A percentile compares a stretch with the other conserved stretches of the same genome.
Conservation (phyloP, 257 asterid genomes). For the Echium plantagineum region DNA sequence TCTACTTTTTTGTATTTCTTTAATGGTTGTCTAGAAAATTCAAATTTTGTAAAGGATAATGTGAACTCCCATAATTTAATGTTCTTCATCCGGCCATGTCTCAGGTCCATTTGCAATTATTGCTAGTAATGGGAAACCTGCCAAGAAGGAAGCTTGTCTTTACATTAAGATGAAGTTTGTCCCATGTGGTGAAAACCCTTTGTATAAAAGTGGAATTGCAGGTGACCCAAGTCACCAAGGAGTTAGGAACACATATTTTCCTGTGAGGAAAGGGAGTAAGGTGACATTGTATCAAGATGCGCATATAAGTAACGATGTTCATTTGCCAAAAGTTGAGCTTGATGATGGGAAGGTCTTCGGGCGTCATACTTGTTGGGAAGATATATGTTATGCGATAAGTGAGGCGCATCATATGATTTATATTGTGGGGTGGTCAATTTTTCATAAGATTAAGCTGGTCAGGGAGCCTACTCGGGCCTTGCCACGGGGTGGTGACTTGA, state of each 20-base stretch:
- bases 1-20: no score
- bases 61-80: no score
- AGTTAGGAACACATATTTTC: slow-evolving; percentile 55
- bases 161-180: slow-evolving; percentile 38
- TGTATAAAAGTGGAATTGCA: slow-evolving; percentile 60
- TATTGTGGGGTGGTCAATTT: slow-evolving; percentile 90
- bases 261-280: slow-evolving; percentile 58
- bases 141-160: slow-evolving; percentile 44
- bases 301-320: slow-evolving; percentile 29
- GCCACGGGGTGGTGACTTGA: slow-evolving; percentile 83
- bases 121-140: slow-evolving; percentile 36
- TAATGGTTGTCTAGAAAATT: no score
- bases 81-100: neutral
- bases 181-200: slow-evolving; percentile 40
- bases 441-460: slow-evolving; percentile 52
- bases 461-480: slow-evolving; percentile 63
- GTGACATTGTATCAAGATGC: slow-evolving; percentile 89
- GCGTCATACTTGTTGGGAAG: slow-evolving; percentile 72
- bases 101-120: slow-evolving; percentile 39
- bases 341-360: slow-evolving; percentile 42
- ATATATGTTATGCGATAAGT: slow-evolving; percentile 61
- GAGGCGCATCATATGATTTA: slow-evolving; percentile 91
- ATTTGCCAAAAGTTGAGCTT: slow-evolving; percentile 40
- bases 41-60: no score
- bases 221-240: slow-evolving; percentile 51